Evolutionary conservation across 495 filamentous ascomycete genomes (phyloP), one percentile per base, ranked within the genome.

Genomic region (Cairneyella variabilis): DNA sequence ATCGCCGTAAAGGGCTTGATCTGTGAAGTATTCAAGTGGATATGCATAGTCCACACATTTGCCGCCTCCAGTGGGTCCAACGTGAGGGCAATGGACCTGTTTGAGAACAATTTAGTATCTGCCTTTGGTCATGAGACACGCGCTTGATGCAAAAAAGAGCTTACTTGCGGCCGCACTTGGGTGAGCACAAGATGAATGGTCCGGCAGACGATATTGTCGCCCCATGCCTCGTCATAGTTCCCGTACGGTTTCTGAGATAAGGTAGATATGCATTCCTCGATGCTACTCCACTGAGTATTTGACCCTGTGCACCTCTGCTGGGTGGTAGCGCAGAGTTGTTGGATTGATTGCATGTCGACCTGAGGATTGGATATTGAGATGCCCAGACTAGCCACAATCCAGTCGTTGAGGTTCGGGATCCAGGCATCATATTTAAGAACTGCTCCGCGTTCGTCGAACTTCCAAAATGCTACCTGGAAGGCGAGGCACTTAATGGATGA

Each of bases 21-120:
- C 70, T 9, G 48, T 36, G 39, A 72, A 72, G 45, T 65, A 71
- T 17, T 64, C 56, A 14, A 47, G 42, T 12, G 60, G 54, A 49
- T 67, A 70, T 0, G 52, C 8, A 5, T 56, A 43, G 28, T 71
- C 53, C 28, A 71, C 58, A 52, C 70, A 72, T 49, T 71, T 71
- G 21, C 68, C 66, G 26, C 70, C 70, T 26, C 69, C 69, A 1
- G 67, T 71, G 0, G 65, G 68, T 10, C 69, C 69, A 6, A 70
- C 69, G 39, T 72, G 69, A 3, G 68, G 55, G 47, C 69, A 72
- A 50, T 72, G 69, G n/a, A 59, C 57, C 68, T 71, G 50, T 53
- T 41, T 34, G 20, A 18, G 2, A 48, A 5, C 11, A 21, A 47
- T 54, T 22, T n/a, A 64, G 46, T 32, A 27, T 22, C 1, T 42